Percentiles rank a stretch among this genome's conserved stretches.
Conservation (phyloP, 31 red algal genomes). For the Asparagopsis taxiformis region DNA sequence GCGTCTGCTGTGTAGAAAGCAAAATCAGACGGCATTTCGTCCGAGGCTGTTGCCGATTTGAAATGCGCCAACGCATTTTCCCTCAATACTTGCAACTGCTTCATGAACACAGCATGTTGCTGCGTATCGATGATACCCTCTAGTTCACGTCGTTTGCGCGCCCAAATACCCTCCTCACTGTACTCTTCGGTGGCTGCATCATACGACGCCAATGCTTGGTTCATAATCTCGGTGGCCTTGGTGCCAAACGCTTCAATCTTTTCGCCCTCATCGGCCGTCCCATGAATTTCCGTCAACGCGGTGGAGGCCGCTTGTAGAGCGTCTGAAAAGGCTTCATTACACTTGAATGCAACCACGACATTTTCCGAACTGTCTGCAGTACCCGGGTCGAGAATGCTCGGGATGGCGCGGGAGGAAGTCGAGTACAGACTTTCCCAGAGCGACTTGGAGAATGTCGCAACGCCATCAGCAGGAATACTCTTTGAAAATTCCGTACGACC, state of each 20-base stretch:
- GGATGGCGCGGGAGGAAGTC: slow-evolving; percentile 20
- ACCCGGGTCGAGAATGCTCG: slow-evolving; percentile 7
- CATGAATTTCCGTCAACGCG: slow-evolving; percentile 39
- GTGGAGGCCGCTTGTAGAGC: slow-evolving; percentile 48
- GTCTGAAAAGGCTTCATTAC: slow-evolving; percentile 84
- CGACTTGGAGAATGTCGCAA: slow-evolving; percentile 54
- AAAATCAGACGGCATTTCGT: slow-evolving; percentile 92
- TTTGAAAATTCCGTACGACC: slow-evolving; percentile 53
- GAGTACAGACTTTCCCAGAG: slow-evolving; percentile 66
- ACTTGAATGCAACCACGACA: slow-evolving; percentile 72
- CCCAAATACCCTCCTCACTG: slow-evolving; percentile 58
- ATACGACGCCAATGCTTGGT: slow-evolving; percentile 60
- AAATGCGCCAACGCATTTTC: slow-evolving; percentile 93
- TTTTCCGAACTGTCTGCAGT: slow-evolving; percentile 34
- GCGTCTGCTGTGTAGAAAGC: slow-evolving; percentile 96
- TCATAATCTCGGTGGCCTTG: slow-evolving; percentile 77
- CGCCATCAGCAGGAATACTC: slow-evolving; percentile 75
- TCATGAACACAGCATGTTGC: slow-evolving; percentile 85
- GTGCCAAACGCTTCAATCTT: slow-evolving; percentile 75
- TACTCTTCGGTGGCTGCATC: slow-evolving; percentile 72
- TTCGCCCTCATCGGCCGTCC: slow-evolving; percentile 73
- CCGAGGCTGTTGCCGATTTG: slow-evolving; percentile 84
- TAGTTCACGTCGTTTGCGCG: slow-evolving; percentile 84
- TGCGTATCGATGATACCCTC: slow-evolving; percentile 87
- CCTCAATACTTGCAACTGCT: slow-evolving; percentile 86